A percentile compares a stretch with the other conserved stretches of the same genome.
phyloP scores from a whole-genome alignment of 306 rosid genomes.

The Dalbergia oliveri region DNA sequence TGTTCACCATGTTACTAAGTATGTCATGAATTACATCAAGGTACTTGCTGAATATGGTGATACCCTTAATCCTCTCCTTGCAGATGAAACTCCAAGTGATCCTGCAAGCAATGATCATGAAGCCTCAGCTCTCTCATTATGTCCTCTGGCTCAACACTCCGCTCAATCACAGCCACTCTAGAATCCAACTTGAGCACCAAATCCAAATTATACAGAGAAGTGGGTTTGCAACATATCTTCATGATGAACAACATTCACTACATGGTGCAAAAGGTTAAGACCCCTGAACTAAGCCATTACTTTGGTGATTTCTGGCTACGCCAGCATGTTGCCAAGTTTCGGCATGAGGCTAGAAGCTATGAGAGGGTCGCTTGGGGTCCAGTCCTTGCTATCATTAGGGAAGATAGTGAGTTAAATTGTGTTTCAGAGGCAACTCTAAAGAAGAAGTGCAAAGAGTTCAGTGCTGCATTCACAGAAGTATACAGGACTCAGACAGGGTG shows the following conservation, averaged over 20 bases:
- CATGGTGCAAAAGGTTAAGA: slow-evolving; percentile 67
- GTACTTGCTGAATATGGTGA: slow-evolving; percentile 53
- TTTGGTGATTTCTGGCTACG: slow-evolving; percentile 70
- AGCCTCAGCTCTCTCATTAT: slow-evolving; percentile 1
- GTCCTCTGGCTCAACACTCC: slow-evolving; percentile 57
- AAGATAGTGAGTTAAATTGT: slow-evolving; percentile 11
- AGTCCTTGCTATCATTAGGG: slow-evolving; percentile 49
- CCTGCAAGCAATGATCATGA: slow-evolving; percentile 13
- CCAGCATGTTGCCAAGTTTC: slow-evolving; percentile 48
- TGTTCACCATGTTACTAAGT: slow-evolving; percentile 65
- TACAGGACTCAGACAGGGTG: slow-evolving; percentile 80
- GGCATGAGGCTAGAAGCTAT: slow-evolving; percentile 53
- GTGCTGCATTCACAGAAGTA: slow-evolving; percentile 63
- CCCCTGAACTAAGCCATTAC: slow-evolving; percentile 48
- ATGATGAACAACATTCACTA: slow-evolving; percentile 75
- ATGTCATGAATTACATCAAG: slow-evolving; percentile 73
- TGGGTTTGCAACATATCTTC: slow-evolving; percentile 64
- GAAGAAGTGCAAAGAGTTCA: slow-evolving; percentile 58
- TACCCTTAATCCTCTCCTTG: slow-evolving; percentile 55
- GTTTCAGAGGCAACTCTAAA: slow-evolving; percentile 37
- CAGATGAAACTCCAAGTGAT: slow-evolving; percentile 38
- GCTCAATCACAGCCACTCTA: slow-evolving; percentile 51
- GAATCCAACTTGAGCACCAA: slow-evolving; percentile 59
- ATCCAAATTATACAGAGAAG: slow-evolving; percentile 63
- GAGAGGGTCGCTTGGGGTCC: slow-evolving; percentile 62